A percentile compares a stretch with the other conserved stretches of the same genome.
phyloP scores from a whole-genome alignment of 805 yeast genomes.

The Grigorovia humatica region DNA sequence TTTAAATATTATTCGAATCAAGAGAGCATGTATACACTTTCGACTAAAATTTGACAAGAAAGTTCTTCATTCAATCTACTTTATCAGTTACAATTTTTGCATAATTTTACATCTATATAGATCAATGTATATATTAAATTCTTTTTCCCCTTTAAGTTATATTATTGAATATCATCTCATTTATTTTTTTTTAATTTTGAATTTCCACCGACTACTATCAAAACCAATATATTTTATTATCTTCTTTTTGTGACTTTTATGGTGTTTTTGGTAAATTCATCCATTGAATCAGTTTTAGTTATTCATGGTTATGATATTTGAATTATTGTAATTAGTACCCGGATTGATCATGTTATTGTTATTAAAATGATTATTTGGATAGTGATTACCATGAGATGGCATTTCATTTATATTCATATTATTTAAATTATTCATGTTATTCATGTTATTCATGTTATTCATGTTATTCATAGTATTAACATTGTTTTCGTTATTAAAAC shows the following conservation, averaged over 20 bases:
- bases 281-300: background rate
- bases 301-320: background rate
- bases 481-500: conserved; percentile 13
- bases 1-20: no score
- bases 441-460: conserved; percentile 8
- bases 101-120: background rate
- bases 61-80: background rate
- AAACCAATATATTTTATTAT: no score
- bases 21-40: no score
- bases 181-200: no score
- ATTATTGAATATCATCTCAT: background rate
- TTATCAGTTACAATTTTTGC: background rate
- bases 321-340: background rate
- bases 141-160: no score
- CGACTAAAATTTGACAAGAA: no score
- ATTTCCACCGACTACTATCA: no score
- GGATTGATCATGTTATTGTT: background rate
- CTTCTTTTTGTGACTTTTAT: no score
- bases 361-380: background rate
- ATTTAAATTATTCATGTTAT: background rate
- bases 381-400: background rate
- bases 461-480: background rate
- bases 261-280: background rate
- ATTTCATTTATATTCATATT: background rate
- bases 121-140: background rate